These are phyloP conservation scores for Hypomyces rosellus DNA, from an alignment of 2,329 filamentous ascomycete genomes.

Conservation along the genomic window DNA sequence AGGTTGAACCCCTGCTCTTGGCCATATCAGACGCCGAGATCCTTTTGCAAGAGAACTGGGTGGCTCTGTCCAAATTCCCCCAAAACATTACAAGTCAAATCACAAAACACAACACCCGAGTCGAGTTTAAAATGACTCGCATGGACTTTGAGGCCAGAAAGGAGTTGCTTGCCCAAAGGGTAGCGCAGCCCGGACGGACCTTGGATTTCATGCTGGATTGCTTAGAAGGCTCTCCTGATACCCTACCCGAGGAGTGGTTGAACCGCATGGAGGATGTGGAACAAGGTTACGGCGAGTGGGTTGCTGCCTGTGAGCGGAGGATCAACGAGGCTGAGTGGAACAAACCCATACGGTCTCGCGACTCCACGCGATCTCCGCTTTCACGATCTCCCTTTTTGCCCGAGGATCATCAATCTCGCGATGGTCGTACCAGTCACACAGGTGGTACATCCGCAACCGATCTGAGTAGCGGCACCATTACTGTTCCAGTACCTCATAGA, in stretches of 20 bases:
- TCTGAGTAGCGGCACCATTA: background rate
- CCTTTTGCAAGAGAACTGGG: constrained; percentile 62
- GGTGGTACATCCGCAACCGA: background rate
- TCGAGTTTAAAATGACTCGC: constrained; percentile 28
- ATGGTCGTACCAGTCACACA: background rate
- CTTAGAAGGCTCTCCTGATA: constrained; percentile 77
- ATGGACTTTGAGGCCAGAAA: constrained; percentile 54
- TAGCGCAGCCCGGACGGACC: constrained; percentile 62
- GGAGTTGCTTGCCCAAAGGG: constrained; percentile 58
- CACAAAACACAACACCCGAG: constrained; percentile 11
- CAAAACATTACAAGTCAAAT: constrained; percentile 5
- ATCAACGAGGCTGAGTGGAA: constrained; percentile 61
- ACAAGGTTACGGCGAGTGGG: constrained; percentile 72
- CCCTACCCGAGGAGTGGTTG: constrained; percentile 80
- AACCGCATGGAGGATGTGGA: constrained; percentile 80
- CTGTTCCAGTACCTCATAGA: background rate
- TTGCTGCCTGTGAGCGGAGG: constrained; percentile 66
- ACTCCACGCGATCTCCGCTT: constrained; percentile 17
- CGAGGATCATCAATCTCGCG: background rate
- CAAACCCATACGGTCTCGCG: constrained; percentile 11
- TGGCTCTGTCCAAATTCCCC: constrained; percentile 40
- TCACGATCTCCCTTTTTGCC: background rate
- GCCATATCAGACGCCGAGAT: constrained; percentile 61
- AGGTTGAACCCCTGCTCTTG: constrained; percentile 61
- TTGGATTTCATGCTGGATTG: constrained; percentile 83